Conservation (phyloP, 1,284 basidiomycete species). For the Cryptococcus maquisensis region DNA sequence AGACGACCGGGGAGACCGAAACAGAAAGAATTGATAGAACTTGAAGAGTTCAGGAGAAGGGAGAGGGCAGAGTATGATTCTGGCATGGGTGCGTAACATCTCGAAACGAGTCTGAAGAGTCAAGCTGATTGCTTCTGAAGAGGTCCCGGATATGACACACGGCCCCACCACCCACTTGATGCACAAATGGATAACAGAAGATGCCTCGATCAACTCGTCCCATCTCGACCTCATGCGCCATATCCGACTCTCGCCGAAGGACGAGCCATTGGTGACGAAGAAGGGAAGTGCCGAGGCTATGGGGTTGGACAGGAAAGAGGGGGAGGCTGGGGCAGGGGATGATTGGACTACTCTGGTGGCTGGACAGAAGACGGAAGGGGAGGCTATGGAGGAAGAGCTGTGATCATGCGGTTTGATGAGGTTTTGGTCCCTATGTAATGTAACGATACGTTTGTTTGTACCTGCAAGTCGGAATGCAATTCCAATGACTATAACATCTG, state of each 20-base stretch:
- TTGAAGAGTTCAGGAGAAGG: slow-evolving; percentile 66
- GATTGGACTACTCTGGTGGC: slow-evolving; percentile 25
- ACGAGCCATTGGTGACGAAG: slow-evolving; percentile 24
- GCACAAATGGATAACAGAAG: slow-evolving; percentile 70
- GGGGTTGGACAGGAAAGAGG: slow-evolving; percentile 30
- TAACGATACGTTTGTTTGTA: no score
- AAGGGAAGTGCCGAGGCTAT: slow-evolving; percentile 27
- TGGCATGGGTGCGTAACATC: slow-evolving; percentile 64
- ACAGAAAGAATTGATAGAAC: slow-evolving; percentile 61
- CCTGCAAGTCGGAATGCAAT: no score
- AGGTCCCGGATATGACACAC: slow-evolving; percentile 80
- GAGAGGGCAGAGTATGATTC: slow-evolving; percentile 73
- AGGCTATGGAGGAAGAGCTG: background rate
- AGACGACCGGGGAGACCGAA: slow-evolving; percentile 75
- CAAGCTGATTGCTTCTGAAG: slow-evolving; percentile 47
- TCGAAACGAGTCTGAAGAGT: background rate
- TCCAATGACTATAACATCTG: no score
- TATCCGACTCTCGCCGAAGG: slow-evolving; percentile 31
- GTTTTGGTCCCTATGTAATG: no score
- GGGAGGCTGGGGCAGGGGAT: slow-evolving; percentile 17
- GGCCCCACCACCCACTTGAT: slow-evolving; percentile 66
- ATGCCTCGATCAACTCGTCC: slow-evolving; percentile 52
- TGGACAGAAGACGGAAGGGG: background rate
- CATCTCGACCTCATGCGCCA: slow-evolving; percentile 60
- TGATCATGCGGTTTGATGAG: background rate